Conservation (phyloP, 2,329 filamentous ascomycete genomes). For the Endothia cerciana region DNA sequence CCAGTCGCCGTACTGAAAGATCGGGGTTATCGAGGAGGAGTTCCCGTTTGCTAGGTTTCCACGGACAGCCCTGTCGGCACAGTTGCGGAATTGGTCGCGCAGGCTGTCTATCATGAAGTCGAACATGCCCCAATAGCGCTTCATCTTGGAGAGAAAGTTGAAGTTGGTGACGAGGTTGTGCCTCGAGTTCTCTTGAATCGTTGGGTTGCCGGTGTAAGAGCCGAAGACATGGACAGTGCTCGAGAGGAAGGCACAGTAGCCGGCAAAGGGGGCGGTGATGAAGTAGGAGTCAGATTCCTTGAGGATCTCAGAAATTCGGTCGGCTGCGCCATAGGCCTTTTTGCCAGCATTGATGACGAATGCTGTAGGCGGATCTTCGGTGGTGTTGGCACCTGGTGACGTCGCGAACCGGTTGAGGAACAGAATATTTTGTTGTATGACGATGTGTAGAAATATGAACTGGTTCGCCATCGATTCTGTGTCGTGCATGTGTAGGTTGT, state of each 20-base stretch:
- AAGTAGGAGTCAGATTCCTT: slow-evolving; percentile 75
- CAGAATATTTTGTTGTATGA: slow-evolving; percentile 84
- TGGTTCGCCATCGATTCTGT: slow-evolving; percentile 88
- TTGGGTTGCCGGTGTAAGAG: slow-evolving; percentile 82
- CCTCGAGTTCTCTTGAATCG: slow-evolving; percentile 78
- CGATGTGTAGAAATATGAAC: slow-evolving; percentile 89
- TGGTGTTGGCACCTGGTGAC: slow-evolving; percentile 64
- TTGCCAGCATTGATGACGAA: slow-evolving; percentile 78
- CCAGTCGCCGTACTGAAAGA: slow-evolving; percentile 98
- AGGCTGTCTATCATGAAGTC: slow-evolving; percentile 94
- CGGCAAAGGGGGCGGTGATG: slow-evolving; percentile 88
- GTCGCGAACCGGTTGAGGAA: slow-evolving; percentile 90
- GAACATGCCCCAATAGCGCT: slow-evolving; percentile 98
- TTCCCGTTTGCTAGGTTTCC: slow-evolving; percentile 47
- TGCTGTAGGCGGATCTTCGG: slow-evolving; percentile 72
- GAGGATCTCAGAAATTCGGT: slow-evolving; percentile 82
- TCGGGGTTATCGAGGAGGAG: slow-evolving; percentile 58
- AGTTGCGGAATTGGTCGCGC: slow-evolving; percentile 83
- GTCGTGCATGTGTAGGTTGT: slow-evolving; percentile 84
- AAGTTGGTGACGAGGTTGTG: slow-evolving; percentile 86
- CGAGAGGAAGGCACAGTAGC: slow-evolving; percentile 91
- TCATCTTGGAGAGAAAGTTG: slow-evolving; percentile 91
- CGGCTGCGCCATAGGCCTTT: slow-evolving; percentile 81
- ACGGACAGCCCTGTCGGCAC: slow-evolving; percentile 77
- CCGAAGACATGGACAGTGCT: slow-evolving; percentile 94